These are phyloP conservation scores for Thraustochytrium striatum DNA, from an alignment of 352 stramenopile genomes.

Conservation along the genomic window DNA sequence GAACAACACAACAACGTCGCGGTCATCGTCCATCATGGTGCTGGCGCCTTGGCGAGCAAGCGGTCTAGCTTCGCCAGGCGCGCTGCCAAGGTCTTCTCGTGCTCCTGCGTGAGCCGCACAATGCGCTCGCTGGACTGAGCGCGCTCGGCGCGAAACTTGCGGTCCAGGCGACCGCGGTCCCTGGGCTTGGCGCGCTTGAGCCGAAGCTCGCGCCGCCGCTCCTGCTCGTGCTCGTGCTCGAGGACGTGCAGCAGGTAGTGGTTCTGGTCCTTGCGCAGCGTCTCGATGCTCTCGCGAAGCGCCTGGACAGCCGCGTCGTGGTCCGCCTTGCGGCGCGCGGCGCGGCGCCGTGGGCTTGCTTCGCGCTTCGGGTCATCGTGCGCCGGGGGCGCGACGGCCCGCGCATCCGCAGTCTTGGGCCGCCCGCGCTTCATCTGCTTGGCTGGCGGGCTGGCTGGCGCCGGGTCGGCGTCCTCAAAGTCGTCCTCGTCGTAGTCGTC, in stretches of 20 bases:
- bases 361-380: too few species aligned
- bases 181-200: constrained; percentile 55
- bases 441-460: too few species aligned
- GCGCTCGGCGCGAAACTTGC: constrained; percentile 67
- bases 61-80: constrained; percentile 54
- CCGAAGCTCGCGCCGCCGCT: constrained; percentile 70
- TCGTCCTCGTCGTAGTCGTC: too few species aligned
- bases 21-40: background rate
- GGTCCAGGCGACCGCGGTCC: constrained; percentile 64
- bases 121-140: constrained; percentile 70
- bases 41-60: background rate
- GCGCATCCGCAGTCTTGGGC: too few species aligned
- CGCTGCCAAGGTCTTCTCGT: constrained; percentile 62
- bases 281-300: constrained; percentile 57
- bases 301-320: background rate
- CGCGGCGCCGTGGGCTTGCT: too few species aligned
- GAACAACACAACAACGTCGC: too few species aligned
- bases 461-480: too few species aligned
- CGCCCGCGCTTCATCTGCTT: too few species aligned
- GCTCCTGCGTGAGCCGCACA: constrained; percentile 67
- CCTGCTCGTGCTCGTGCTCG: constrained; percentile 70
- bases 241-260: constrained; percentile 66
- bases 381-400: too few species aligned
- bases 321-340: background rate
- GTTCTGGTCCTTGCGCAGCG: constrained; percentile 66